phyloP scores from a whole-genome alignment of 331 rosid genomes.

The Malus hybrid region DNA sequence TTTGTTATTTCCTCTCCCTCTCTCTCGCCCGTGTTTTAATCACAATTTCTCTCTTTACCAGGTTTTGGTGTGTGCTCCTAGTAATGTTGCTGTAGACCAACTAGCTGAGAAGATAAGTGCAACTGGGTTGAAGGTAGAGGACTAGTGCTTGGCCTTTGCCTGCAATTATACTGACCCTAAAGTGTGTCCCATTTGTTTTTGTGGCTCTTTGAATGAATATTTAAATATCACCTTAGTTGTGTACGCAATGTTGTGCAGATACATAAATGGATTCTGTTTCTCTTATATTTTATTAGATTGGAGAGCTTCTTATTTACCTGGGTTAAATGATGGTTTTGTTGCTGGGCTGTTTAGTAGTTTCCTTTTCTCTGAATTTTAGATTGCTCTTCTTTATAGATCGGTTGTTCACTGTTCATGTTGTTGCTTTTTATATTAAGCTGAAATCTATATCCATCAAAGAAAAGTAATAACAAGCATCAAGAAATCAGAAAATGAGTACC shows the following conservation, averaged over 20 bases:
- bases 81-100: conserved; percentile 97
- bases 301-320: background rate
- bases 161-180: background rate
- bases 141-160: background rate
- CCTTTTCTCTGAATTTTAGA: background rate
- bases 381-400: background rate
- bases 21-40: background rate
- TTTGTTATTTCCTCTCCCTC: no score
- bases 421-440: background rate
- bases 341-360: background rate
- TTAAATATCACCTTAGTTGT: background rate
- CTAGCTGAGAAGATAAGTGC: conserved; percentile 98
- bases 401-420: background rate
- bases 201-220: background rate
- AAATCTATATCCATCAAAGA: background rate
- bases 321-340: background rate
- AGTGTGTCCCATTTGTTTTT: conserved; percentile 5
- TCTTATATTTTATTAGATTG: background rate
- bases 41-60: conserved; percentile 12
- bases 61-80: conserved; percentile 99
- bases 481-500: background rate
- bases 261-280: background rate
- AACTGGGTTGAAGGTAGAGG: conserved; percentile 85
- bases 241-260: background rate
- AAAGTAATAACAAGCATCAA: background rate